Conservation (phyloP, 208 protist species). For the Naegleria lovaniensis region DNA sequence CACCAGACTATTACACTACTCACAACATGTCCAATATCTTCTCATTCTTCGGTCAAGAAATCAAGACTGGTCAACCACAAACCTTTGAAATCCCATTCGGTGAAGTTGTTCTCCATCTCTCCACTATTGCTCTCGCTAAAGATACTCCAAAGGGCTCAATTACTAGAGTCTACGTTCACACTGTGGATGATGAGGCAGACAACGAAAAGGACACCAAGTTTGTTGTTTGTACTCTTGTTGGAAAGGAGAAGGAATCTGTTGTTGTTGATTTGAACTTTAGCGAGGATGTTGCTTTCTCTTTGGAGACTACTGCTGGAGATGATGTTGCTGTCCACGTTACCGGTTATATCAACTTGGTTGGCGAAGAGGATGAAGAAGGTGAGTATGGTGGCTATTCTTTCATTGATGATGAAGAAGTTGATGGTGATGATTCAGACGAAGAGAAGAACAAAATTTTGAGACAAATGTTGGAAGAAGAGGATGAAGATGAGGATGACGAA, state of each 20-base stretch:
- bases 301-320: background rate
- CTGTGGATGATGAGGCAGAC: background rate
- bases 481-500: slow-evolving; percentile 1
- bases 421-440: background rate
- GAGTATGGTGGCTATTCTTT: background rate
- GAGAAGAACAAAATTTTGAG: background rate
- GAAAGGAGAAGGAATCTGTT: background rate
- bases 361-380: background rate
- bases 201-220: background rate
- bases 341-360: background rate
- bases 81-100: slow-evolving; percentile 9
- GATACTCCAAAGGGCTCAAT: background rate
- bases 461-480: background rate
- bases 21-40: background rate
- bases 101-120: background rate
- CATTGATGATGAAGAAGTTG: background rate
- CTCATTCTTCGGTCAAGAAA: slow-evolving; percentile 7
- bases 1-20: background rate
- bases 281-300: background rate
- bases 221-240: background rate
- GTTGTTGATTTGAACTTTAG: background rate
- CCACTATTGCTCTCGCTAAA: background rate
- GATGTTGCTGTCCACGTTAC: background rate
- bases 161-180: background rate
- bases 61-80: background rate